These are phyloP conservation scores for Podaxis sp. DNA, from an alignment of 768 basidiomycete species.

Conservation along the genomic window DNA sequence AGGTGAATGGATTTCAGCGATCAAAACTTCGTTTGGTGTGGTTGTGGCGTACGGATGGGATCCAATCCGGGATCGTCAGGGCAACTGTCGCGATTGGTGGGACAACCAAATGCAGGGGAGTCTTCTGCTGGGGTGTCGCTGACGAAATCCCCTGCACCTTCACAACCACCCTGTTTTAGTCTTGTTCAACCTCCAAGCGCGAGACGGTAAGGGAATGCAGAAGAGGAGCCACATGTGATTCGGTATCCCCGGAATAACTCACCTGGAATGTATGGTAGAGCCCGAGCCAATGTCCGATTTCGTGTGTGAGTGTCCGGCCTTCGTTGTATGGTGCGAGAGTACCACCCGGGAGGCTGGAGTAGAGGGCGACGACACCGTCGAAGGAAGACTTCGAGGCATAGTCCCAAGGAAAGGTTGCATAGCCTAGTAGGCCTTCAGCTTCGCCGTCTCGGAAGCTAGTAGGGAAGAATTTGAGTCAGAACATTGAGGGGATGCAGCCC, in stretches of 20 bases:
- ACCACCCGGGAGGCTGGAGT: constrained; percentile 32
- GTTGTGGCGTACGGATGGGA: constrained; percentile 28
- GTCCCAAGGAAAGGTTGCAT: constrained; percentile 35
- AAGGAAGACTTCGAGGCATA: constrained; percentile 26
- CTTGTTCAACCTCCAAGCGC: constrained; percentile 26
- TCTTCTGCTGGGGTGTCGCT: constrained; percentile 36
- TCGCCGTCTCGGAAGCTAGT: constrained; percentile 21
- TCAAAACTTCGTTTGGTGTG: not conserved
- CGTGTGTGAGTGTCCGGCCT: constrained; percentile 51
- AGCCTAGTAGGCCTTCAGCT: constrained; percentile 31
- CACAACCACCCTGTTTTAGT: constrained; percentile 37
- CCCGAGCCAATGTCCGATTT: constrained; percentile 56
- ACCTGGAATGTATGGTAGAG: constrained; percentile 58
- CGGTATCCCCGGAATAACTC: constrained; percentile 21
- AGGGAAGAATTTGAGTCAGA: no score
- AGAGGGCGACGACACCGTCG: constrained; percentile 39
- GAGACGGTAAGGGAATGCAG: not conserved
- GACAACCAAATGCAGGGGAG: constrained; percentile 30
- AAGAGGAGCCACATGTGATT: not conserved
- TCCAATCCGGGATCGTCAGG: constrained; percentile 31
- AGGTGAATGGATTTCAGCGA: not conserved
- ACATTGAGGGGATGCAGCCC: not conserved
- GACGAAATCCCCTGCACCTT: constrained; percentile 36
- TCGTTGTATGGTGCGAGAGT: constrained; percentile 38
- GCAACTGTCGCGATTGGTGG: constrained; percentile 30